Evolutionary conservation across 169 alveolate genomes (phyloP), one percentile per base, ranked within the genome.

Genomic region (Plasmodium fragile): DNA sequence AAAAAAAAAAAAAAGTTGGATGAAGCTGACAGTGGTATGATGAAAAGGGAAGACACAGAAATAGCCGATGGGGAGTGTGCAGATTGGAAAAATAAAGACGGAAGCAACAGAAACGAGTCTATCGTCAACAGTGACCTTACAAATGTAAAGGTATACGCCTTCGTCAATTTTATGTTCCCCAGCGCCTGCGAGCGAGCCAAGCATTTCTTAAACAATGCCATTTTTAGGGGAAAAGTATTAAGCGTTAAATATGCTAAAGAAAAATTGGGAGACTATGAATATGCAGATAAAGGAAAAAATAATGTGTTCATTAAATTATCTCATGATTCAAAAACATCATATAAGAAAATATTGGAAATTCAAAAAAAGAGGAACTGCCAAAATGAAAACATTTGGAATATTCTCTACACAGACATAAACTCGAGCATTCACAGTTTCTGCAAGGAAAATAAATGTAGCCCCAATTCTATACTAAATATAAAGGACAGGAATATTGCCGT

Each of bases 321-420:
- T 75, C 95, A 97, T 53, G 95, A 96, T 16, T 96, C 95, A 81
- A 97, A 96, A 82, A 92, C 95, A 45, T 94, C 96, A 71, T 96
- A 96, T 92, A 96, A 95, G 81, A 95, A 97, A 89, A 96, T 96
- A 83, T 79, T 96, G 87, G 97, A 96, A 96, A 95, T 96, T 53
- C 97, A 97, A 92, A 94, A 87, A 84, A 92, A 82, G 90, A 95
- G 92, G 72, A 95, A 96, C 71, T 96, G 98, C 78, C 97, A 96
- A 84, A 98, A 98, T 81, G 97, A 96, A 85, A 96, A 96, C 55
- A 98, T 98, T 30, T 99, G 99, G 99, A 99, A 99, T 95, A 93
- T 98, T 81, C 97, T 99, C n/a, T 99, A 98, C 96, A 95, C 98
- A 41, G 99, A 98, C 94, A 98, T 98, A 22, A 98, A 98, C 92